Percentiles rank a stretch among this genome's conserved stretches.
Conservation (phyloP, 768 basidiomycete genomes). For the Hericium erinaceus region DNA sequence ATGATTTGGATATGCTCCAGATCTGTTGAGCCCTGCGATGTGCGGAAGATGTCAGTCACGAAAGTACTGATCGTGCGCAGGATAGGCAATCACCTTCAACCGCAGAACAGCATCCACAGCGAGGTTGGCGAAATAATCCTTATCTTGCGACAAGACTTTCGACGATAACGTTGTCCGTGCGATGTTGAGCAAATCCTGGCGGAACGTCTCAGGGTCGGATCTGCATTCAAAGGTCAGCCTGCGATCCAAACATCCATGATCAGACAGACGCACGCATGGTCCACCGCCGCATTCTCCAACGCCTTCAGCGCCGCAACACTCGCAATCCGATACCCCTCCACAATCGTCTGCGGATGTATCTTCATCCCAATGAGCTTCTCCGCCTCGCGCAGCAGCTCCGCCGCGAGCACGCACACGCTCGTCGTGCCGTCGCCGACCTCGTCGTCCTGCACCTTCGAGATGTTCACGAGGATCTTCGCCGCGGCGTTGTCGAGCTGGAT, state of each 20-base stretch:
- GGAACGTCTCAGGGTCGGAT: slow-evolving; percentile 64
- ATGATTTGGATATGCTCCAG: slow-evolving; percentile 98
- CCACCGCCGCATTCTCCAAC: slow-evolving; percentile 71
- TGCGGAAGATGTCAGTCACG: background rate
- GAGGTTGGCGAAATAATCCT: slow-evolving; percentile 95
- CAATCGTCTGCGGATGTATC: slow-evolving; percentile 96
- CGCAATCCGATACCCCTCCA: slow-evolving; percentile 94
- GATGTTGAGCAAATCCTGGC: slow-evolving; percentile 91
- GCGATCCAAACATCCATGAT: background rate
- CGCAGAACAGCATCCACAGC: slow-evolving; percentile 95
- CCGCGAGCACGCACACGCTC: slow-evolving; percentile 82
- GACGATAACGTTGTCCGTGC: slow-evolving; percentile 92
- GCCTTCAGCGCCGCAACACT: slow-evolving; percentile 77
- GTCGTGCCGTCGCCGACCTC: slow-evolving; percentile 97
- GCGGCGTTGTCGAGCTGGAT: slow-evolving; percentile 98
- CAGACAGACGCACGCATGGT: slow-evolving; percentile 61
- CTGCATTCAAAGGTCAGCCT: slow-evolving; percentile 25
- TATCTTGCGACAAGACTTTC: slow-evolving; percentile 94
- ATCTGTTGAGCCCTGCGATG: slow-evolving; percentile 78
- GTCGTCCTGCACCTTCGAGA: slow-evolving; percentile 99
- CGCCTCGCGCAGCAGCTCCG: slow-evolving; percentile 88
- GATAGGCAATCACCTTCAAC: slow-evolving; percentile 50
- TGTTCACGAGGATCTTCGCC: slow-evolving; percentile 98
- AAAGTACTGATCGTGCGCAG: background rate
- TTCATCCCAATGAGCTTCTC: slow-evolving; percentile 88